phyloP scores from a whole-genome alignment of 257 asterid genomes.

The Paraleonurus japonicus region DNA sequence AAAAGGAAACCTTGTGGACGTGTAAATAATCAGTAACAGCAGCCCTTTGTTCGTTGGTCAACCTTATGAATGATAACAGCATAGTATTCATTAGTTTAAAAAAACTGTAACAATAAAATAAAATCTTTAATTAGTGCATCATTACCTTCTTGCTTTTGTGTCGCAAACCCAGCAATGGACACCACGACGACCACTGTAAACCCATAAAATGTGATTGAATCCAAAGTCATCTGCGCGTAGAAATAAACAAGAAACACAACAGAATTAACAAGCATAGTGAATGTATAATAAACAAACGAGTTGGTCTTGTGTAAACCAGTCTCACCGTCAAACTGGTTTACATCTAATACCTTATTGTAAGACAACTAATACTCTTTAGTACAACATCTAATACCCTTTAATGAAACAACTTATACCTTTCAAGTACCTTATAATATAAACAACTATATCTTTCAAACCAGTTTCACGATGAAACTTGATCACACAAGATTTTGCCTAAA shows the following conservation, averaged over 20 bases:
- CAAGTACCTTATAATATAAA: too few relatives aligned
- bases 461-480: too few relatives aligned
- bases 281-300: background rate
- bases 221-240: slow-evolving; percentile 46
- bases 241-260: background rate
- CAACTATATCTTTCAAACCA: too few relatives aligned
- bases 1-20: slow-evolving; percentile 63
- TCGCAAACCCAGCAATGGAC: slow-evolving; percentile 99
- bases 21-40: slow-evolving; percentile 84
- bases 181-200: slow-evolving; percentile 95
- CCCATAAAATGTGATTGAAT: slow-evolving; percentile 89
- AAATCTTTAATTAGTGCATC: slow-evolving; percentile 15
- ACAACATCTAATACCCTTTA: too few relatives aligned
- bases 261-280: background rate
- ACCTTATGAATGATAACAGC: slow-evolving; percentile 43
- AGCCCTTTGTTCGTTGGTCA: slow-evolving; percentile 82
- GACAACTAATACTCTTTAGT: too few relatives aligned
- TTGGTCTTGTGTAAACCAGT: too few relatives aligned
- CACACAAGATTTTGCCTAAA: too few relatives aligned
- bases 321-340: too few relatives aligned
- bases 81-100: slow-evolving; percentile 1
- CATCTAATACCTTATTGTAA: too few relatives aligned
- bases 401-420: too few relatives aligned
- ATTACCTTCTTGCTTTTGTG: slow-evolving; percentile 85
- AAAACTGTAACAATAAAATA: background rate